Conservation (phyloP, 345 rosid species). For the Cardiospermum halicacabum region DNA sequence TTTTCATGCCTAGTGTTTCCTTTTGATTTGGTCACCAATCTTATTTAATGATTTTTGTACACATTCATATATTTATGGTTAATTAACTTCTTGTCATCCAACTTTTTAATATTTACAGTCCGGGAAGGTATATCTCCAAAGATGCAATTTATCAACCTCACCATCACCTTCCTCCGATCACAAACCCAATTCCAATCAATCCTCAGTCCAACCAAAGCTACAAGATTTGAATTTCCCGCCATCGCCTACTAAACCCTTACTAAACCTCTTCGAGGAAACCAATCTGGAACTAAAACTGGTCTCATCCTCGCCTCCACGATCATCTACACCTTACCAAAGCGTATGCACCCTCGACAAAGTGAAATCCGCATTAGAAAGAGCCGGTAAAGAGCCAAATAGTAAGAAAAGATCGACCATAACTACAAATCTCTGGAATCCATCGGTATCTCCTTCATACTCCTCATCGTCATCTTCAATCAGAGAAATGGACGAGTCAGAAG, state of each 20-base stretch:
- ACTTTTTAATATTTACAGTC: constrained; percentile 55
- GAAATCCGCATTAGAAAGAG: constrained; percentile 71
- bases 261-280: constrained; percentile 49
- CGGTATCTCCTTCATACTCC: constrained; percentile 40
- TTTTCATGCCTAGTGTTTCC: neutral
- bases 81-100: constrained; percentile 4
- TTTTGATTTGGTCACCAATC: constrained; percentile 3
- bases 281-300: constrained; percentile 43
- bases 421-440: constrained; percentile 24
- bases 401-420: constrained; percentile 25
- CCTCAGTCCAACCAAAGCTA: constrained; percentile 42
- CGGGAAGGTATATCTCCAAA: constrained; percentile 72
- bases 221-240: constrained; percentile 72
- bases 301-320: constrained; percentile 20
- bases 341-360: constrained; percentile 94
- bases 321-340: constrained; percentile 47
- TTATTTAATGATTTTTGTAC: neutral
- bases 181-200: constrained; percentile 37
- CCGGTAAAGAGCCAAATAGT: constrained; percentile 45
- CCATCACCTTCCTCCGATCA: constrained; percentile 34
- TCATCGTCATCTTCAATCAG: constrained; percentile 37
- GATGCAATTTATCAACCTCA: constrained; percentile 50
- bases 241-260: constrained; percentile 27
- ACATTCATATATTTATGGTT: neutral
- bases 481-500: constrained; percentile 16